Evolutionary conservation across 805 yeast species (phyloP).

Genomic region (Torulaspora delbrueckii): DNA sequence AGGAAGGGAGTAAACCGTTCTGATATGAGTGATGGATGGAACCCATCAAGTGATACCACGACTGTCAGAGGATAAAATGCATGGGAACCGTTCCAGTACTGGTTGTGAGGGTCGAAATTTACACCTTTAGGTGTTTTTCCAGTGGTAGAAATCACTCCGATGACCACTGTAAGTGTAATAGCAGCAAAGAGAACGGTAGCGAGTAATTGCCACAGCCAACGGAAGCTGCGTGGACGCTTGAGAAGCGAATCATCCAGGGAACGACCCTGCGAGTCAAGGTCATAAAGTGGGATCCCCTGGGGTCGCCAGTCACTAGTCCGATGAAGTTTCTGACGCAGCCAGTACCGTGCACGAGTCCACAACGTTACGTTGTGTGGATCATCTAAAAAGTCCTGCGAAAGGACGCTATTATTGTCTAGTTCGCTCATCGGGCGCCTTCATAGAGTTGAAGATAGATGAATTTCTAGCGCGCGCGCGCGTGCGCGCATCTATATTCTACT

Average conservation of each 20-base stretch:
- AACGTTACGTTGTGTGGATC: background rate
- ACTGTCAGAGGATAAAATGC: conserved; percentile 74
- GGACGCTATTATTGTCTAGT: background rate
- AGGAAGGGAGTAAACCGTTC: conserved; percentile 63
- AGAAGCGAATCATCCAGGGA: background rate
- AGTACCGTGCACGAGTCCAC: background rate
- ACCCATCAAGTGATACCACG: conserved; percentile 77
- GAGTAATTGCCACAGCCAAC: background rate
- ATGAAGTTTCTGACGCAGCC: background rate
- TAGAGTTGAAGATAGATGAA: background rate
- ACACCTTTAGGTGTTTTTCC: background rate
- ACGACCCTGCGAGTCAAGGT: conserved; percentile 17
- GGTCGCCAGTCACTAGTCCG: conserved; percentile 3
- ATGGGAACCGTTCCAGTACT: conserved; percentile 55
- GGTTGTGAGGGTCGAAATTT: conserved; percentile 20
- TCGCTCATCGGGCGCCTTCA: background rate
- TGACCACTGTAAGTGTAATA: conserved; percentile 1
- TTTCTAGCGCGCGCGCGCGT: background rate
- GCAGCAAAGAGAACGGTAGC: background rate
- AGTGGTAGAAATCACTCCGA: conserved; percentile 4
- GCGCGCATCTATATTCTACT: no score
- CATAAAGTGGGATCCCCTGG: conserved; percentile 25
- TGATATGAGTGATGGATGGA: conserved; percentile 83
- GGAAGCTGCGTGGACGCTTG: background rate
- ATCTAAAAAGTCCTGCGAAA: background rate